A percentile compares a stretch with the other conserved stretches of the same genome.
Conservation (phyloP, 2,329 filamentous ascomycete genomes). For the Diplodia corticola region DNA sequence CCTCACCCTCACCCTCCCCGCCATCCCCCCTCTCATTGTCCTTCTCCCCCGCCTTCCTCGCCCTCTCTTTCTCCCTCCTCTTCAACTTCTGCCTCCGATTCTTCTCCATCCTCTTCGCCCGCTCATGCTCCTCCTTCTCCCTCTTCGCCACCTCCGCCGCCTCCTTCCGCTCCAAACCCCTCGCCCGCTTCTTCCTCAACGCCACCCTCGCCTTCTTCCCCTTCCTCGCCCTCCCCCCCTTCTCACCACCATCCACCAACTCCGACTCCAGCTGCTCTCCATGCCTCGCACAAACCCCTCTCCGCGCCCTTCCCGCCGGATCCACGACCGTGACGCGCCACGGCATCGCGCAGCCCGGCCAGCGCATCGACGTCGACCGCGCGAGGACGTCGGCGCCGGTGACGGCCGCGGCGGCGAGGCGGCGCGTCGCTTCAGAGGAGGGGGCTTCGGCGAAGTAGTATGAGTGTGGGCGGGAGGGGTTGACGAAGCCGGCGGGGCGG, state of each 20-base stretch:
- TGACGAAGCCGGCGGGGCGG: neutral
- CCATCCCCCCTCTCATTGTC: neutral
- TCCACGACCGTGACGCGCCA: neutral
- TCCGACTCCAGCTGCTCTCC: neutral
- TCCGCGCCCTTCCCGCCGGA: neutral
- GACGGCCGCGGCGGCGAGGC: neutral
- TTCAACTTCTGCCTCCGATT: slow-evolving; percentile 16
- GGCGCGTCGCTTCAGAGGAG: neutral
- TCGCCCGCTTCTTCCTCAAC: neutral
- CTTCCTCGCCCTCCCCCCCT: neutral
- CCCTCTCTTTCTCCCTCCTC: neutral
- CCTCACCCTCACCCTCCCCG: neutral
- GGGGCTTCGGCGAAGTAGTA: slow-evolving; percentile 7
- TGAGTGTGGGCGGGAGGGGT: neutral
- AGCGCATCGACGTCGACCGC: neutral
- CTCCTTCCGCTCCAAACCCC: neutral
- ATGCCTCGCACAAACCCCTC: neutral
- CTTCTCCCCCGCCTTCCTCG: neutral
- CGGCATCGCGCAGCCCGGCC: neutral
- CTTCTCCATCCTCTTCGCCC: slow-evolving; percentile 5
- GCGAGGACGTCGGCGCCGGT: neutral
- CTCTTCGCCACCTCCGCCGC: neutral
- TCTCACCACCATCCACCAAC: neutral
- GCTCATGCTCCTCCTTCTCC: slow-evolving; percentile 8
- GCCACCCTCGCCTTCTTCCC: slow-evolving; percentile 5